Percentiles rank a stretch among this genome's conserved stretches.
phyloP scores from a whole-genome alignment of 2,329 filamentous ascomycete genomes.

The Trichoderma koningii region DNA sequence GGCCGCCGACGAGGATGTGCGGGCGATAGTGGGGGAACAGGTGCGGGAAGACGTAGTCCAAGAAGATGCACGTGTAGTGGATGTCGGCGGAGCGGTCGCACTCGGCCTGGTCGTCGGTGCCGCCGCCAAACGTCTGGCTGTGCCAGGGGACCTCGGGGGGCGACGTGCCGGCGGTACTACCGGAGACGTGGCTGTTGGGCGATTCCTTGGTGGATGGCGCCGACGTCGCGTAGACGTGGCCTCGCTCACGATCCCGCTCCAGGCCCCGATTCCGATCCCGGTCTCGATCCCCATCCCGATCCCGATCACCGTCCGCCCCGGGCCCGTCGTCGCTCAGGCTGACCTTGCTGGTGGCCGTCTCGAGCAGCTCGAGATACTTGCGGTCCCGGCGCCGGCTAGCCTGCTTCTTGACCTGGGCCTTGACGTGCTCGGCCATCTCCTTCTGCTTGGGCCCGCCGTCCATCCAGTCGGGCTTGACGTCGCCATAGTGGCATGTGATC shows the following conservation, averaged over 20 bases:
- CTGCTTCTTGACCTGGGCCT: conserved; percentile 59
- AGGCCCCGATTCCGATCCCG: not conserved
- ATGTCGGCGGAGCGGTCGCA: conserved; percentile 38
- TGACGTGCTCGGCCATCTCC: conserved; percentile 55
- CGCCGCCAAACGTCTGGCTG: conserved; percentile 34
- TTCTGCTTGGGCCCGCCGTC: conserved; percentile 53
- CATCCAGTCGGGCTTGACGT: conserved; percentile 60
- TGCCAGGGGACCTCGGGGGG: conserved; percentile 41
- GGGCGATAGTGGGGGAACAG: conserved; percentile 65
- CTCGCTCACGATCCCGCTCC: not conserved
- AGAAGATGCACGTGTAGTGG: conserved; percentile 58
- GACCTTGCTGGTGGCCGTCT: conserved; percentile 38
- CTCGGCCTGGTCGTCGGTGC: conserved; percentile 32
- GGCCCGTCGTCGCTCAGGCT: conserved; percentile 11
- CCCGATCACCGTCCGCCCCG: conserved; percentile 11
- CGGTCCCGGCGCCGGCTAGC: conserved; percentile 53
- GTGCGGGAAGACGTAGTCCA: conserved; percentile 64
- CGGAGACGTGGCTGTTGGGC: conserved; percentile 26
- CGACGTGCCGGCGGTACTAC: conserved; percentile 32
- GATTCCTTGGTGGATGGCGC: conserved; percentile 25
- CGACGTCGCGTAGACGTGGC: conserved; percentile 14
- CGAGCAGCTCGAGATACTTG: conserved; percentile 50
- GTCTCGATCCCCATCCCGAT: conserved; percentile 1
- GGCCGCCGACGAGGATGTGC: conserved; percentile 56
- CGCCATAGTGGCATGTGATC: conserved; percentile 57